Evolutionary conservation across 2,329 filamentous ascomycete species (phyloP).

Genomic region (Knoxdaviesia capensis): DNA sequence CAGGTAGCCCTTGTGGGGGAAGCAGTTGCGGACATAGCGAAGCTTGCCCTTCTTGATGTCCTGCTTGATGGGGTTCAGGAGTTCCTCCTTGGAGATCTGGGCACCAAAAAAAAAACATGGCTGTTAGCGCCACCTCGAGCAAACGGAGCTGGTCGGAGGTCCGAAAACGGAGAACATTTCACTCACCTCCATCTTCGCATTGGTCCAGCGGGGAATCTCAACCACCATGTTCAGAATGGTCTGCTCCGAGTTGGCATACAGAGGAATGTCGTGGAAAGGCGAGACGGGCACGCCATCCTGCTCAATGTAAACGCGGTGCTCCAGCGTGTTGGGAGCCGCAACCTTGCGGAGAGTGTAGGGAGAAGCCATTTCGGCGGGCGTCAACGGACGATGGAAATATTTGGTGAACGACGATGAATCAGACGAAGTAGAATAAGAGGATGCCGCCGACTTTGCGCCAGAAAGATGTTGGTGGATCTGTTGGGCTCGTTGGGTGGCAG

Average conservation of each 20-base stretch:
- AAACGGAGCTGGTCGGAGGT: neutral
- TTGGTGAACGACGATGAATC: slow-evolving; percentile 2
- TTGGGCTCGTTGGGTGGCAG: neutral
- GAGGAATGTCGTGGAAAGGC: slow-evolving; percentile 94
- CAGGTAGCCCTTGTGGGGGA: slow-evolving; percentile 99
- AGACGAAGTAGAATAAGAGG: neutral
- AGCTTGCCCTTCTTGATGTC: slow-evolving; percentile 99
- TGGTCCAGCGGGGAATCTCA: slow-evolving; percentile 99
- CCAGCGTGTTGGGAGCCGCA: slow-evolving; percentile 75
- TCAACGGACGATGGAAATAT: slow-evolving; percentile 10
- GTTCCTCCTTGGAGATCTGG: slow-evolving; percentile 96
- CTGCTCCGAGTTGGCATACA: slow-evolving; percentile 92
- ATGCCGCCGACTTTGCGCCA: neutral
- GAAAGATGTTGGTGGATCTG: neutral
- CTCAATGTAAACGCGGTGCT: slow-evolving; percentile 95
- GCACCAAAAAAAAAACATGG: neutral
- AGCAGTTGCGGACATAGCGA: slow-evolving; percentile 98
- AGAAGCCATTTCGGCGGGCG: slow-evolving; percentile 29
- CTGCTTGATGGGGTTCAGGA: slow-evolving; percentile 98
- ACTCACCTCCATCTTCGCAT: slow-evolving; percentile 94
- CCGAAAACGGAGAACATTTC: slow-evolving; percentile 2
- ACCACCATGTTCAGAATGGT: slow-evolving; percentile 98
- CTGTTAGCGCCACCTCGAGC: neutral
- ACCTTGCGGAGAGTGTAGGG: slow-evolving; percentile 70
- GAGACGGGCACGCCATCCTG: slow-evolving; percentile 89